phyloP scores from a whole-genome alignment of 345 rosid species.

The Acer saccharum region DNA sequence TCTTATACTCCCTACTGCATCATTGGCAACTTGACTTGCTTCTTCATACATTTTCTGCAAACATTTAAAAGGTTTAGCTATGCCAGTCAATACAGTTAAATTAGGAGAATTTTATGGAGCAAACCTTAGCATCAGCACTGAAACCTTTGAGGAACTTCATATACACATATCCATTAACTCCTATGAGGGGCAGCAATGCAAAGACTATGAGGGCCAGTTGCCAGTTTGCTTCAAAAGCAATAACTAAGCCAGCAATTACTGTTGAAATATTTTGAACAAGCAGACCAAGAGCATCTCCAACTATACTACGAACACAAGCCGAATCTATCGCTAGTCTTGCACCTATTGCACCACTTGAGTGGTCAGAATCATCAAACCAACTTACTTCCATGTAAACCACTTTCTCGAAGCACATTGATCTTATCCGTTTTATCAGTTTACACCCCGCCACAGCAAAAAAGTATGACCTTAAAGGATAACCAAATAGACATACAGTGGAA shows the following conservation, averaged over 20 bases:
- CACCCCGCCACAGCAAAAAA: slow-evolving; percentile 69
- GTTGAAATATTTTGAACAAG: slow-evolving; percentile 59
- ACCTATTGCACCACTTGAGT: slow-evolving; percentile 77
- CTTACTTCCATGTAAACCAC: slow-evolving; percentile 73
- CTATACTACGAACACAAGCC: slow-evolving; percentile 54
- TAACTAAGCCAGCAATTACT: slow-evolving; percentile 55
- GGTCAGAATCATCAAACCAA: slow-evolving; percentile 76
- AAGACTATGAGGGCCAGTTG: slow-evolving; percentile 59
- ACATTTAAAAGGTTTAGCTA: background rate
- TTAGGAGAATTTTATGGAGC: background rate
- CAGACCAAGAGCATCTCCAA: slow-evolving; percentile 67
- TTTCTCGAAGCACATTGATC: slow-evolving; percentile 71
- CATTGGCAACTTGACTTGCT: slow-evolving; percentile 88
- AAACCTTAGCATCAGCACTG: slow-evolving; percentile 78
- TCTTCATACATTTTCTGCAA: slow-evolving; percentile 73
- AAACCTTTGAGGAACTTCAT: slow-evolving; percentile 69
- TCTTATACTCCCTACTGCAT: slow-evolving; percentile 84
- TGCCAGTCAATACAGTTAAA: background rate
- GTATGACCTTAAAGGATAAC: slow-evolving; percentile 49
- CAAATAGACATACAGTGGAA: slow-evolving; percentile 49
- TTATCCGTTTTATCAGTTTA: slow-evolving; percentile 56
- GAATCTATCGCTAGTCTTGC: slow-evolving; percentile 86
- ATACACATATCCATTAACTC: slow-evolving; percentile 51
- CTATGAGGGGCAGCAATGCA: slow-evolving; percentile 65
- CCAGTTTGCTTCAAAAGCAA: slow-evolving; percentile 76